Conservation (phyloP, 176 grass and related monocot genomes). For the Cocos nucifera region DNA sequence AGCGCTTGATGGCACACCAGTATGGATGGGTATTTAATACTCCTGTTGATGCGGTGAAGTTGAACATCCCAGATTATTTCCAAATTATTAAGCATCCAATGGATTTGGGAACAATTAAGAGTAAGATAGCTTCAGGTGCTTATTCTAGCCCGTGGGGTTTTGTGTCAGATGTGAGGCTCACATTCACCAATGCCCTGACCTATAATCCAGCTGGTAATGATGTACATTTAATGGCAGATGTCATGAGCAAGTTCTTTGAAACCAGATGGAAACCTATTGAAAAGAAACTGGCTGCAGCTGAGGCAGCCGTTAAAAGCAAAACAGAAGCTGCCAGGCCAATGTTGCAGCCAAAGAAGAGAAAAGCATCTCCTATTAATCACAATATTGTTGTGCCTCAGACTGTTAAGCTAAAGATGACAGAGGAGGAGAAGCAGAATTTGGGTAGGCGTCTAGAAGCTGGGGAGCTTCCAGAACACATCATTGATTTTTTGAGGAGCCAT, state of each 20-base stretch:
- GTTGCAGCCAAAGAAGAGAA: conserved; percentile 54
- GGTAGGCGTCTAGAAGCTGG: conserved; percentile 38
- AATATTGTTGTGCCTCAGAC: conserved; percentile 27
- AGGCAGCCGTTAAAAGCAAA: conserved; percentile 3
- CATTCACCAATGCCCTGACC: conserved; percentile 70
- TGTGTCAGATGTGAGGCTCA: conserved; percentile 82
- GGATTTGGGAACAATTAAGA: conserved; percentile 74
- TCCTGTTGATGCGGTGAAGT: conserved; percentile 67
- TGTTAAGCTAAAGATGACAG: conserved; percentile 47
- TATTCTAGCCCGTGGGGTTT: conserved; percentile 58
- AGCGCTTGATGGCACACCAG: conserved; percentile 85
- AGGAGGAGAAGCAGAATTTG: conserved; percentile 49
- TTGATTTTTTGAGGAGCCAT: conserved; percentile 55
- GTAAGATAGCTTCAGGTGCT: conserved; percentile 44
- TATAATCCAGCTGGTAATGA: conserved; percentile 79
- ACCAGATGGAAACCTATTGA: conserved; percentile 70
- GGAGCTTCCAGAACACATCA: conserved; percentile 47
- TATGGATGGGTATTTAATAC: conserved; percentile 58
- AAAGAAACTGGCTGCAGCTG: conserved; percentile 46
- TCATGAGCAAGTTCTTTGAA: conserved; percentile 77
- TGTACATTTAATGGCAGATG: conserved; percentile 73
- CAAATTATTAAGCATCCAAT: conserved; percentile 81
- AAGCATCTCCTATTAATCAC: conserved; percentile 31
- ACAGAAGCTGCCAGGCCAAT: not conserved
- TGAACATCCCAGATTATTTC: conserved; percentile 88